Evolutionary conservation across 2,329 filamentous ascomycete genomes (phyloP), one percentile per base, ranked within the genome.

Genomic region (Ophiocordyceps camponoti-floridani): DNA sequence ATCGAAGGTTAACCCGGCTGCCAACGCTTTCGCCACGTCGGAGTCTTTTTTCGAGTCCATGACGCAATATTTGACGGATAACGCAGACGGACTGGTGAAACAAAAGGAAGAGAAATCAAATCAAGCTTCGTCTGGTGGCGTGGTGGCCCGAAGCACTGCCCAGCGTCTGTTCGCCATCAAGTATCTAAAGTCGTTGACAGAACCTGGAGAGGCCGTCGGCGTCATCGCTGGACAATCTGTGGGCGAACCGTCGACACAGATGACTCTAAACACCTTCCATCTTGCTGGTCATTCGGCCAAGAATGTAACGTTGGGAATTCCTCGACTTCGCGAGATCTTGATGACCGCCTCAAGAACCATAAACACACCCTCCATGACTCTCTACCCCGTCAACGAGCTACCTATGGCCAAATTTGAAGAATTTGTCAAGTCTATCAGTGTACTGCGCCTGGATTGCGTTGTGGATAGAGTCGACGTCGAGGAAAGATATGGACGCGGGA

Each of bases 261-360:
- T 98, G 93, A 98, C 93, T 8, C 69, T 98, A 45, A 98, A 98
- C 66, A 98, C 93, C 27, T 98, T 98, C 76, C 91, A 98, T 74
- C 84, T 98, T 75, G 91, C 91, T 62, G 91, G 91, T 57, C 89
- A 96, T 69, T 88, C 91, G 18, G 82, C 91, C 28, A 96, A 95
- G 72, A 98, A 98, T 73, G 93, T 98, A 58, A 98, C 91, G 1
- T 75, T 95, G 18, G 91, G 91, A 84, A 96, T 98, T 58, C 91
- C 91, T 47, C 86, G 91, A 65, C 73, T 98, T 18, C 76, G 91
- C 66, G 91, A 98, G 73, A 95, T 98, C 54, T 75, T 98, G 51
- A 98, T 98, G 91, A 96, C 91, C 43, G 91, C 91, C 26, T 91
- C 84, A 58, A 75, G 79, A 44, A 75, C 82, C 41, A 95, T 96